phyloP scores from a whole-genome alignment of 2,329 filamentous ascomycete genomes.

The Ophiostoma australiae region DNA sequence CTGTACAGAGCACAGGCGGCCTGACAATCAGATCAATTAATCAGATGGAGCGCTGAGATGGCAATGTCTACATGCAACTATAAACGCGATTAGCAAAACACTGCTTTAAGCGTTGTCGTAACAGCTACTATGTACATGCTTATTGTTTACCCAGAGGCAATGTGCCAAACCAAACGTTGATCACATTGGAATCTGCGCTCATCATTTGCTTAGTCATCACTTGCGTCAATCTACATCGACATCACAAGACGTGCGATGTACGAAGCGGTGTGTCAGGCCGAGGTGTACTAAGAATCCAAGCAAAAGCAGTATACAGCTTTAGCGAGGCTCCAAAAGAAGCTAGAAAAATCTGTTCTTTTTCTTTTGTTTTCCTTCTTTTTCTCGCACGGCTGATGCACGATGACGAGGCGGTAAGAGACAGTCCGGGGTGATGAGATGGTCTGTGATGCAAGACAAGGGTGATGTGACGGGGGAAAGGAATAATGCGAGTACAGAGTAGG shows the following conservation, averaged over 20 bases:
- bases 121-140: no score
- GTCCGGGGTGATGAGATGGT: not conserved
- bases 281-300: not conserved
- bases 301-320: not conserved
- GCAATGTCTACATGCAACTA: no score
- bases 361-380: not conserved
- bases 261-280: not conserved
- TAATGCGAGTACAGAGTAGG: not conserved
- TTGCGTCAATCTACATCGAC: not conserved
- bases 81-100: no score
- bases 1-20: no score
- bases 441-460: not conserved
- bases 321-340: not conserved
- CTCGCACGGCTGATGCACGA: constrained; percentile 3
- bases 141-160: no score
- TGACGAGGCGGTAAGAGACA: constrained; percentile 24
- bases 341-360: not conserved
- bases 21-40: no score
- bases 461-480: not conserved
- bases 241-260: not conserved
- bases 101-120: no score
- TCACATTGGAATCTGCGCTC: no score
- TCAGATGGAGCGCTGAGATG: no score
- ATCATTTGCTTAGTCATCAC: not conserved
- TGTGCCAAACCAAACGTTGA: no score